Base-by-base conservation (phyloP, 805 yeast species). In the Barnettozyma californica region DNA sequence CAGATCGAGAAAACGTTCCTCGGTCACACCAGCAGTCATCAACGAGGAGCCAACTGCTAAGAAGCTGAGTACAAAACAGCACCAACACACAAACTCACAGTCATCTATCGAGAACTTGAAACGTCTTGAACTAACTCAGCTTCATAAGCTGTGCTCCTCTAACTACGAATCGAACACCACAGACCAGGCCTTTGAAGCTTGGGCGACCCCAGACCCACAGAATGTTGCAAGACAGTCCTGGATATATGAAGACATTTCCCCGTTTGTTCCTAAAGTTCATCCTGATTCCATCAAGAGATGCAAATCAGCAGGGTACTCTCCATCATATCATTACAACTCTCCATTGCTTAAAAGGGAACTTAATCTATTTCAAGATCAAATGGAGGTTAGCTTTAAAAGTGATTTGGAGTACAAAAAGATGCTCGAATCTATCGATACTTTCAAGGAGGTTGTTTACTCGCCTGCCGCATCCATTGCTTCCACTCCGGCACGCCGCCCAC, bases 211-310 rank as follows among this genome's bases (percentile, higher is more conserved):
- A 7, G 56, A 58, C 10, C 52, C 51, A 7, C 25, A 44, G 11
- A 54, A 55, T 26, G 58, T 49, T 20, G 59, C 51, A 7, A 48
- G 62, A 20, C 61, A 58, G 46, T 54, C 61, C 1, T 60, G 61
- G 62, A 48, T 60, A 5, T 58, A 60, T 45, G 56, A 52, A 42
- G 57, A 53, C 3, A 23, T 51, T 5, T 43, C 56, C 8, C 46
- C 54, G 18, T 45, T 49, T 14, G 38, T 48, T 26, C 52, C 51
- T 8, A 35, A 35, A 35, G 23, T 35, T 9, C 20, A 35, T 11
- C 23, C 38, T 1, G 48, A 49, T 9, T 46, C 49, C 19, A 45
- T 43, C 13, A n/a, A 37, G 21, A 21, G 45, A 44, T 41, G 53
- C 23, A 45, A 41, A 37, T 45, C 53, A 11, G 45, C 41, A 2